Conservation (phyloP, 805 yeast species). For the Saccharomycopsis sp. region DNA sequence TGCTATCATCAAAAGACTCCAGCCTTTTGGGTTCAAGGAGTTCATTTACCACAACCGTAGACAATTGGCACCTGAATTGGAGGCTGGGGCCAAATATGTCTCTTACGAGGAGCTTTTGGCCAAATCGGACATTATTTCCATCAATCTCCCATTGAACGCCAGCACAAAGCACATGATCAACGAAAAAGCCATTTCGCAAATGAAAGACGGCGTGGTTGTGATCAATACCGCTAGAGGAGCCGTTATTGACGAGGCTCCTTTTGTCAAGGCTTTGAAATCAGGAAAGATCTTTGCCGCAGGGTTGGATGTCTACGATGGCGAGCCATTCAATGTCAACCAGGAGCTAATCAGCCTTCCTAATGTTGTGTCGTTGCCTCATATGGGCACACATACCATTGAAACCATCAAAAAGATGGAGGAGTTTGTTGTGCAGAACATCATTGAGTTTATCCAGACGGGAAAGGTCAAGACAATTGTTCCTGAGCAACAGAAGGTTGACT, state of each 20-base stretch:
- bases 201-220: constrained; percentile 73
- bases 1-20: constrained; percentile 62
- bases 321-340: constrained; percentile 55
- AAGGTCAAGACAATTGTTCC: constrained; percentile 75
- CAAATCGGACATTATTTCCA: constrained; percentile 60
- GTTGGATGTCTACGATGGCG: constrained; percentile 68
- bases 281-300: constrained; percentile 68
- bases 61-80: constrained; percentile 52
- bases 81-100: constrained; percentile 64
- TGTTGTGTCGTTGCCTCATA: constrained; percentile 77
- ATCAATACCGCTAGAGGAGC: constrained; percentile 85
- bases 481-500: constrained; percentile 43
- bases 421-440: constrained; percentile 63
- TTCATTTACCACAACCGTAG: constrained; percentile 69
- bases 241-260: constrained; percentile 58
- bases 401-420: constrained; percentile 78
- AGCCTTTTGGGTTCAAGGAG: constrained; percentile 69
- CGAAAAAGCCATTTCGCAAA: constrained; percentile 49
- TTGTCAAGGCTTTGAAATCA: constrained; percentile 46
- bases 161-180: constrained; percentile 66
- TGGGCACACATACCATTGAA: constrained; percentile 78
- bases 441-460: constrained; percentile 52
- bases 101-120: constrained; percentile 60
- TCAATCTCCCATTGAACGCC: constrained; percentile 71
- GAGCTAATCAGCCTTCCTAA: constrained; percentile 58